phyloP scores from a whole-genome alignment of 2,329 filamentous ascomycete species.

The Lizonia empirigonia region DNA sequence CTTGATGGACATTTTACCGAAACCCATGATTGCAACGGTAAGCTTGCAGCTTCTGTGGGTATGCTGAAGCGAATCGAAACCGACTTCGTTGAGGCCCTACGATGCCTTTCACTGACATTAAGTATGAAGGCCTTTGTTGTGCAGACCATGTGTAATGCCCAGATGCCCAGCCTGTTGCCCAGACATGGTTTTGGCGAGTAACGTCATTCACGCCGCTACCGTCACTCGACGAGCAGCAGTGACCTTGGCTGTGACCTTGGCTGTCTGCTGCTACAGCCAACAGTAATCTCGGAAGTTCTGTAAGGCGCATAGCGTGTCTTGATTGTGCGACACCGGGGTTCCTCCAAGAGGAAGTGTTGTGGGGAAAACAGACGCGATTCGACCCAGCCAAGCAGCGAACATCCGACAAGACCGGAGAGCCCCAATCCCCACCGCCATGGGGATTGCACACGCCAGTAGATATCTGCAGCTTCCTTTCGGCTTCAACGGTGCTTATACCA shows the following conservation, averaged over 20 bases:
- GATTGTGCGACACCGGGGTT: slow-evolving; percentile 25
- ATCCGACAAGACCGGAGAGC: slow-evolving; percentile 16
- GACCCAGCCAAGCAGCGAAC: slow-evolving; percentile 22
- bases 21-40: slow-evolving; percentile 28
- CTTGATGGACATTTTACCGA: slow-evolving; percentile 35
- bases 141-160: slow-evolving; percentile 31
- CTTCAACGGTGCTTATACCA: slow-evolving; percentile 6
- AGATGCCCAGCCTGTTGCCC: slow-evolving; percentile 25
- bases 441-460: slow-evolving; percentile 6
- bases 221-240: slow-evolving; percentile 18
- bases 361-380: slow-evolving; percentile 26
- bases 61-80: background rate
- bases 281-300: slow-evolving; percentile 19
- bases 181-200: slow-evolving; percentile 21
- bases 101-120: slow-evolving; percentile 19
- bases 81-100: slow-evolving; percentile 1
- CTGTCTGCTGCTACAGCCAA: slow-evolving; percentile 23
- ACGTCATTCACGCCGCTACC: slow-evolving; percentile 35
- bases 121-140: slow-evolving; percentile 23
- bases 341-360: slow-evolving; percentile 24
- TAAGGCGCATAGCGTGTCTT: slow-evolving; percentile 24
- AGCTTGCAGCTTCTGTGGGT: slow-evolving; percentile 1
- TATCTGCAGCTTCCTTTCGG: slow-evolving; percentile 4
- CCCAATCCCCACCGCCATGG: slow-evolving; percentile 10
- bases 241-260: slow-evolving; percentile 29